phyloP scores from a whole-genome alignment of 495 filamentous ascomycete species.

The Cetradonia linearis region DNA sequence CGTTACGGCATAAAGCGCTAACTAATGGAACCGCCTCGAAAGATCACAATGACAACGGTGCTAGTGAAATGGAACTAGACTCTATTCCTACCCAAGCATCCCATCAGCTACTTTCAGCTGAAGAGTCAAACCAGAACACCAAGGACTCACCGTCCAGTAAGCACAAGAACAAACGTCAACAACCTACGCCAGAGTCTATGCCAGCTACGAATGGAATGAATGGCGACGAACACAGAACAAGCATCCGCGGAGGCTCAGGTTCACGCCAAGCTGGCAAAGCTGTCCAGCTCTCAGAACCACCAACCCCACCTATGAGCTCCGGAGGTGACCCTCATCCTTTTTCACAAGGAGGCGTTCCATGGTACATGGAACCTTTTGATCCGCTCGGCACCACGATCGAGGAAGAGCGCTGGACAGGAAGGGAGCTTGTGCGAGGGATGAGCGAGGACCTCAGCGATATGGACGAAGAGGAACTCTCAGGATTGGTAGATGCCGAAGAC shows the following conservation, averaged over 20 bases:
- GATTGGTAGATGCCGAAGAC: conserved; percentile 43
- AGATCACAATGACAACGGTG: background rate
- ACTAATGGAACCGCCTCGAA: background rate
- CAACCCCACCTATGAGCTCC: conserved; percentile 39
- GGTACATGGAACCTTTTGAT: conserved; percentile 80
- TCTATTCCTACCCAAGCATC: conserved; percentile 3
- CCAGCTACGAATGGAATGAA: conserved; percentile 7
- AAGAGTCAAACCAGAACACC: background rate
- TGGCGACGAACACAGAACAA: conserved; percentile 13
- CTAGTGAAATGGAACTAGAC: background rate
- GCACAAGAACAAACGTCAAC: conserved; percentile 11
- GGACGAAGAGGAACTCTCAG: conserved; percentile 73
- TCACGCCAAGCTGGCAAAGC: conserved; percentile 13
- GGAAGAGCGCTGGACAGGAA: conserved; percentile 68
- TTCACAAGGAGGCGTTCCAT: conserved; percentile 65
- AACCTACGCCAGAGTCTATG: conserved; percentile 15
- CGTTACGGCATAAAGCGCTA: background rate
- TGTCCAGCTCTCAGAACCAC: conserved; percentile 24
- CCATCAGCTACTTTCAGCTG: conserved; percentile 1
- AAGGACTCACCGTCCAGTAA: conserved; percentile 1
- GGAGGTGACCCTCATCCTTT: conserved; percentile 44
- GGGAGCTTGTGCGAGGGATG: conserved; percentile 63
- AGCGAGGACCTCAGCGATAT: conserved; percentile 83
- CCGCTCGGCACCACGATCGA: conserved; percentile 64
- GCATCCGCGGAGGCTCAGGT: background rate